Conservation (phyloP, 495 filamentous ascomycete genomes). For the Ascodesmis nigricans region DNA sequence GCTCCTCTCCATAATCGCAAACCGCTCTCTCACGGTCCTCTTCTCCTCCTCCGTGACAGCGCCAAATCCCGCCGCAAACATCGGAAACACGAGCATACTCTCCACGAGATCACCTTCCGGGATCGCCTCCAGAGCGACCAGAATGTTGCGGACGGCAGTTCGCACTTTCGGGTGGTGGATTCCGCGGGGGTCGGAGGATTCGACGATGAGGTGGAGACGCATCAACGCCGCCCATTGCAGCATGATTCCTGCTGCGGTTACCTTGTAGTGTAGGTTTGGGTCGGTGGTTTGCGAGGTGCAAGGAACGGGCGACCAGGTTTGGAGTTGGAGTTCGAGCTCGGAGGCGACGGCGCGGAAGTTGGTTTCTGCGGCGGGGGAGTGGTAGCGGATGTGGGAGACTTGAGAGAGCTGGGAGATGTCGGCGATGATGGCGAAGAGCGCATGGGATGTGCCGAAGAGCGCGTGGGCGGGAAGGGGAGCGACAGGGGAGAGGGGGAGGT, state of each 20-base stretch:
- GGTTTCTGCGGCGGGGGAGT: neutral
- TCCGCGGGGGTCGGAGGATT: neutral
- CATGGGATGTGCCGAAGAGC: slow-evolving; percentile 4
- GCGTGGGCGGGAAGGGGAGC: neutral
- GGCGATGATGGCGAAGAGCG: slow-evolving; percentile 5
- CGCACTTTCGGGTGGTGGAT: slow-evolving; percentile 2
- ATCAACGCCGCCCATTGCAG: slow-evolving; percentile 6
- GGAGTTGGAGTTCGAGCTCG: slow-evolving; percentile 2
- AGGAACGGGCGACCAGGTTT: neutral
- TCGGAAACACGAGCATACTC: slow-evolving; percentile 6
- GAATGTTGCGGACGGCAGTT: slow-evolving; percentile 1
- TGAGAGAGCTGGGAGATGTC: slow-evolving; percentile 4
- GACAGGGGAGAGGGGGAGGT: neutral
- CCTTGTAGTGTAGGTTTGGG: slow-evolving; percentile 1
- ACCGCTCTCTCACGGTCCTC: neutral
- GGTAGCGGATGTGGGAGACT: slow-evolving; percentile 1
- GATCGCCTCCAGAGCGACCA: slow-evolving; percentile 2
- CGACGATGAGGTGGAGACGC: slow-evolving; percentile 4
- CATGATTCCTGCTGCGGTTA: slow-evolving; percentile 4
- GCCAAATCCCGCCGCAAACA: slow-evolving; percentile 5
- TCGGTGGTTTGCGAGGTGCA: neutral
- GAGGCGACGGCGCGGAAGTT: slow-evolving; percentile 1
- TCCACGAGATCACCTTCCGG: slow-evolving; percentile 4
- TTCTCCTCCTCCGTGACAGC: slow-evolving; percentile 1
- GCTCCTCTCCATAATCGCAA: slow-evolving; percentile 5